Evolutionary conservation across 108 stramenopile genomes (phyloP).

Genomic region (Asterionellopsis glacialis): DNA sequence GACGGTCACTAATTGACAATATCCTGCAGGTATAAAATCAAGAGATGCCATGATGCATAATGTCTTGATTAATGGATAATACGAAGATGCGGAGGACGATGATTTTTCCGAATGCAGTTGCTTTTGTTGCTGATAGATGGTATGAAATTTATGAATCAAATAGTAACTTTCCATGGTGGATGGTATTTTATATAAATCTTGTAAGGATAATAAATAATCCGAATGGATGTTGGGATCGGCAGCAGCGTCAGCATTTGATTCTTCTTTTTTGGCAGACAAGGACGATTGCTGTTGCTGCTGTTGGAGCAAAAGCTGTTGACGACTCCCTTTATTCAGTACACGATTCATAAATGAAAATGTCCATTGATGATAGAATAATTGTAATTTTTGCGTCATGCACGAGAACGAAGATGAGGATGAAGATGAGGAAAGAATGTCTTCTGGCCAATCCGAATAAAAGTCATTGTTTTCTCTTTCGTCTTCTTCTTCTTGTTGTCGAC

Average conservation of each 20-base stretch:
- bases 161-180: constrained; percentile 25
- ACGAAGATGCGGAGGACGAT: not conserved
- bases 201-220: constrained; percentile 23
- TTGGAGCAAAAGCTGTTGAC: not conserved
- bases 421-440: too few relatives aligned
- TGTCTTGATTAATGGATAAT: constrained; percentile 17
- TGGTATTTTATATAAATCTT: constrained; percentile 56
- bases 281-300: too few relatives aligned
- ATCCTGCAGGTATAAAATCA: constrained; percentile 63
- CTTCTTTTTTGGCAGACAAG: too few relatives aligned
- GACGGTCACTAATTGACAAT: constrained; percentile 64
- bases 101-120: not conserved
- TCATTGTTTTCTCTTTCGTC: too few relatives aligned
- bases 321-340: not conserved
- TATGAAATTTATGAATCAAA: constrained; percentile 19
- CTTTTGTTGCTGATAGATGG: too few relatives aligned
- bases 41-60: constrained; percentile 53
- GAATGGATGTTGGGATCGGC: too few relatives aligned
- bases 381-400: too few relatives aligned
- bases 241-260: not conserved
- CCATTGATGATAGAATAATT: not conserved
- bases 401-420: too few relatives aligned
- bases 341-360: constrained; percentile 9
- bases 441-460: too few relatives aligned
- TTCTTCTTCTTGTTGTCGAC: too few relatives aligned